phyloP scores from a whole-genome alignment of 2,329 filamentous ascomycete species.

The Leptoxyphium fumago region DNA sequence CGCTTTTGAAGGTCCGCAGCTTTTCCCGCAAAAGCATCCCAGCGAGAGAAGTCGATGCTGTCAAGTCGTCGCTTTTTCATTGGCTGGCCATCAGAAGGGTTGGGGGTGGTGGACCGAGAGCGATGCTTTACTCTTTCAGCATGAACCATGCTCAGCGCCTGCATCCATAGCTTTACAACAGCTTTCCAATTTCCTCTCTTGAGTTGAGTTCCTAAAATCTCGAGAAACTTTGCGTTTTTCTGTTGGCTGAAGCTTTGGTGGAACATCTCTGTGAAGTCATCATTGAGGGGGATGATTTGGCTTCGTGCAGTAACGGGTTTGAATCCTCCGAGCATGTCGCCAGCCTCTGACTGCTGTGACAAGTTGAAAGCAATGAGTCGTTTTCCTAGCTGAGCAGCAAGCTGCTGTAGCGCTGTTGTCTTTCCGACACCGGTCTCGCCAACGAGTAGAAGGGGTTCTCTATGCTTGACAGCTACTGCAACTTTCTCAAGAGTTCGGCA shows the following conservation, averaged over 20 bases:
- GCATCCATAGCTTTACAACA: constrained; percentile 71
- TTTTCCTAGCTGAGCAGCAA: constrained; percentile 70
- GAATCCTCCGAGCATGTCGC: constrained; percentile 90
- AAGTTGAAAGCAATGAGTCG: constrained; percentile 87
- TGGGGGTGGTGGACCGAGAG: constrained; percentile 10
- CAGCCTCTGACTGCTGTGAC: constrained; percentile 93
- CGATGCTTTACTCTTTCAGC: constrained; percentile 22
- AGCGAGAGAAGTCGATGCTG: constrained; percentile 41
- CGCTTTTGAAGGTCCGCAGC: constrained; percentile 70
- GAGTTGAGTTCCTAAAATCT: constrained; percentile 64
- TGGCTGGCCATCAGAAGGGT: constrained; percentile 38
- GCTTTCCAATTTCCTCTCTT: constrained; percentile 77
- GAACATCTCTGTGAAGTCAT: constrained; percentile 87
- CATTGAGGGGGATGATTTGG: constrained; percentile 75
- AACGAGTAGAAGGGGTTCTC: constrained; percentile 87
- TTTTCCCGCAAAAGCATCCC: constrained; percentile 64
- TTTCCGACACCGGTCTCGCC: constrained; percentile 98
- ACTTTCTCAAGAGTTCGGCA: constrained; percentile 78
- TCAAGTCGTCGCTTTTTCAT: constrained; percentile 58
- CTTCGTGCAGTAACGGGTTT: constrained; percentile 88
- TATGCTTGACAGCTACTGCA: constrained; percentile 62
- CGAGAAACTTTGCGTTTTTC: constrained; percentile 77
- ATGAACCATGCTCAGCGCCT: constrained; percentile 77
- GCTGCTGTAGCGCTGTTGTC: constrained; percentile 86
- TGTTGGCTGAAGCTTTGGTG: constrained; percentile 71